Percentiles rank a stretch among this genome's conserved stretches.
Conservation (phyloP, 768 basidiomycete species). For the Pleurotus djamor region DNA sequence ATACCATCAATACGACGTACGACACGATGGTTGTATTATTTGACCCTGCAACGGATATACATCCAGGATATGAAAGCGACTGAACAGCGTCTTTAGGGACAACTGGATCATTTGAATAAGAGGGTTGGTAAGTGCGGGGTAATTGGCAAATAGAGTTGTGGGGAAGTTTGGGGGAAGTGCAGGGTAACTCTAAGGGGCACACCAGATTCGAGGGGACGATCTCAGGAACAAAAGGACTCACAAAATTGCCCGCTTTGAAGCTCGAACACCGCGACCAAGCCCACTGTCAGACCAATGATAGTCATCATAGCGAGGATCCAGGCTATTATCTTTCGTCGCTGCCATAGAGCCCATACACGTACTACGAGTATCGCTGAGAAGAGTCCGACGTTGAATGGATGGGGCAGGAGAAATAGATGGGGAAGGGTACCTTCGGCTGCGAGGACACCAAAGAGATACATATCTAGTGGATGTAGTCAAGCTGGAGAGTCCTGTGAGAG, state of each 20-base stretch:
- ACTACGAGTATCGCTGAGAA: background rate
- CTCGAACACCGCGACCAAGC: background rate
- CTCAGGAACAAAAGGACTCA: background rate
- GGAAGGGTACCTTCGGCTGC: background rate
- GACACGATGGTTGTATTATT: background rate
- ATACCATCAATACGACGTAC: background rate
- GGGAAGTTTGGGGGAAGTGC: background rate
- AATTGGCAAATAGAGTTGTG: background rate
- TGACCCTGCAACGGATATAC: background rate
- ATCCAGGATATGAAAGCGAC: background rate
- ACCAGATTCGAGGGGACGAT: background rate
- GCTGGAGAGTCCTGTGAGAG: background rate
- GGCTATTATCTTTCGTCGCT: background rate
- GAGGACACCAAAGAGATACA: constrained; percentile 4
- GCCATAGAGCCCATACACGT: constrained; percentile 4
- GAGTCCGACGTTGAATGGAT: background rate
- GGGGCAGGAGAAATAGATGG: background rate
- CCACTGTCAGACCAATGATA: background rate
- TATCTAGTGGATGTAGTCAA: background rate
- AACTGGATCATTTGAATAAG: background rate
- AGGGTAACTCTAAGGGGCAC: background rate
- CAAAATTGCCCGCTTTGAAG: constrained; percentile 3
- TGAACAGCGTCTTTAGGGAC: background rate
- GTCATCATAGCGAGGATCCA: background rate
- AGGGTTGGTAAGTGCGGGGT: background rate